Conservation (phyloP, 371 early-diverging fungal species). For the Phascolomyces articulosus region DNA sequence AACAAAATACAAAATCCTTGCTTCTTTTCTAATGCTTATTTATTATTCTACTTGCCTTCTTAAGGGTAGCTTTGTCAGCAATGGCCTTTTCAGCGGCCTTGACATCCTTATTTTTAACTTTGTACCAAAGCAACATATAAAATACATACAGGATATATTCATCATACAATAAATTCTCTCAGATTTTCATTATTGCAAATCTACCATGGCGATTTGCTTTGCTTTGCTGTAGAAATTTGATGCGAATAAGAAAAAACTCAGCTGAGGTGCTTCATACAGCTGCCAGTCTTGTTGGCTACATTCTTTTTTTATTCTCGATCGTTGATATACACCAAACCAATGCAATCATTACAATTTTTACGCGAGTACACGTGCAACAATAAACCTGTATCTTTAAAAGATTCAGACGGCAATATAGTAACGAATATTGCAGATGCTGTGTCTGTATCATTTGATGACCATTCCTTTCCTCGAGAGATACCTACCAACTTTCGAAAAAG, state of each 20-base stretch:
- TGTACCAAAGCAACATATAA: too few relatives aligned
- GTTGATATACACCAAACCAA: too few relatives aligned
- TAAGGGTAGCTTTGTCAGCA: constrained; percentile 58
- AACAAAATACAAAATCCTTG: not conserved
- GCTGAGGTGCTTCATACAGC: too few relatives aligned
- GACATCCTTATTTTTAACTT: too few relatives aligned
- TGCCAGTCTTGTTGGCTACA: too few relatives aligned
- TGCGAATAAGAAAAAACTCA: too few relatives aligned
- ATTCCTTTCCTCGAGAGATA: constrained; percentile 58
- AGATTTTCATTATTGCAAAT: too few relatives aligned
- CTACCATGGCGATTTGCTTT: too few relatives aligned
- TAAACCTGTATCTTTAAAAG: constrained; percentile 54
- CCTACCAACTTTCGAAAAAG: constrained; percentile 63
- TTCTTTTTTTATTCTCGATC: too few relatives aligned
- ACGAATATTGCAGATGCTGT: constrained; percentile 58
- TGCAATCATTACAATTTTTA: constrained; percentile 57
- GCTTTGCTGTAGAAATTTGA: too few relatives aligned
- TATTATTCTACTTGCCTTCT: constrained; percentile 61
- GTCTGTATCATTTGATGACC: constrained; percentile 56
- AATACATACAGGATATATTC: too few relatives aligned
- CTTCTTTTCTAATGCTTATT: not conserved
- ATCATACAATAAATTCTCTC: too few relatives aligned
- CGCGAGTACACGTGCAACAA: constrained; percentile 65
- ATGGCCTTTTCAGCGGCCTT: constrained; percentile 81
- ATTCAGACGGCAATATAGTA: constrained; percentile 46